Evolutionary conservation across 176 grass and related monocot genomes (phyloP), one percentile per base, ranked within the genome.

Genomic region (Bolboschoenus planiculmis): DNA sequence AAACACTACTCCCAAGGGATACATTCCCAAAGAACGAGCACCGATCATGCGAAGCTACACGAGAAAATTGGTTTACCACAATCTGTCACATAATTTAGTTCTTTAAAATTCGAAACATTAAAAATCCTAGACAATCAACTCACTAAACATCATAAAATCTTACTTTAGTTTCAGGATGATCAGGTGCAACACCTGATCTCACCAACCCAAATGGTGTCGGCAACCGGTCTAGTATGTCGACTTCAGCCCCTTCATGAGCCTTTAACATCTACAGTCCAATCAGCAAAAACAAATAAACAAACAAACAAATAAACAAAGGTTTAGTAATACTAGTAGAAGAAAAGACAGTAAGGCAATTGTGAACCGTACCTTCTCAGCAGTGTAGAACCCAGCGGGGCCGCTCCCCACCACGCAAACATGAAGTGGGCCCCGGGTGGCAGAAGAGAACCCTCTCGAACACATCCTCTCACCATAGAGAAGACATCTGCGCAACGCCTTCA

Each of bases 61-160:
- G 90, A 98, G 95, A 91, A 87, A 95, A 98, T 83, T 98, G 92
- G 63, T 98, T 95, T 85, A 98, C 89, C 81, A 98, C 92, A 87
- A 98, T 93, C 95, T 95, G 95, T 90, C 81, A 72, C 46, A 88
- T 92, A 54, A 33, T 90, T 79, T 82, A 78, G 66, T 78, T 63
- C 27, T 39, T 68, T 61, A 61, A 75, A 60, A 84, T 68, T 3
- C 58, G 15, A 81, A 80, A 20, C 62, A 88, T 42, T 18, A 6
- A 37, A 62, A 47, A 39, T 6, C 44, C 31, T n/a, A 36, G 14
- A 46, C 21, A 20, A 81, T 81, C 23, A n/a, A 63, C 79, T 63
- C 20, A 51, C 80, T 3, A 13, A 31, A 31, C 5, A n/a, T 55
- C 21, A 13, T 8, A 59, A 36, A 82, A 26, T 27, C 55, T 68